phyloP scores from a whole-genome alignment of 257 asterid genomes.

The Capsicum pubescens region DNA sequence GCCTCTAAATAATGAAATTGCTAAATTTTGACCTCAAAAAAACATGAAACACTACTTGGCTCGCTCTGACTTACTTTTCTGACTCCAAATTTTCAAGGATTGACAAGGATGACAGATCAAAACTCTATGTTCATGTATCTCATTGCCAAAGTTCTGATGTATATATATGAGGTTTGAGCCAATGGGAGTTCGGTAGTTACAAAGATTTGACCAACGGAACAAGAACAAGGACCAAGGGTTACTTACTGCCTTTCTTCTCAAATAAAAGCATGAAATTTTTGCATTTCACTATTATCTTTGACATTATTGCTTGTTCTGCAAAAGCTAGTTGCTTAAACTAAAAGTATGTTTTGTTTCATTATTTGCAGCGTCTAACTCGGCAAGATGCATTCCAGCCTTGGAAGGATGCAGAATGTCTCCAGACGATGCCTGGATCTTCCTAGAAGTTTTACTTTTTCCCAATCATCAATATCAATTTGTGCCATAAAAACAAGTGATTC shows the following conservation, averaged over 20 bases:
- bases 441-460: slow-evolving; percentile 29
- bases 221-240: slow-evolving; percentile 4
- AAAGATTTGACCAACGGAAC: neutral
- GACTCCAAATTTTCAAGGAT: slow-evolving; percentile 13
- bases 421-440: slow-evolving; percentile 17
- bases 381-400: slow-evolving; percentile 42
- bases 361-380: slow-evolving; percentile 32
- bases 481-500: slow-evolving; percentile 6
- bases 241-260: neutral
- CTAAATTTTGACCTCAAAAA: slow-evolving; percentile 14
- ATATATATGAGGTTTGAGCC: slow-evolving; percentile 11
- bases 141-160: slow-evolving; percentile 19
- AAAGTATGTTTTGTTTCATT: slow-evolving; percentile 19
- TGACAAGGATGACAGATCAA: slow-evolving; percentile 5
- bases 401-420: slow-evolving; percentile 35
- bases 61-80: neutral
- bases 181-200: neutral
- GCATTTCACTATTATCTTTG: slow-evolving; percentile 5
- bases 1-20: slow-evolving; percentile 14
- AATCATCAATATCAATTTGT: neutral
- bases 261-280: neutral
- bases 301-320: slow-evolving; percentile 2
- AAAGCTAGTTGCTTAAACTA: neutral
- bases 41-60: neutral
- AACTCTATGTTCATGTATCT: slow-evolving; percentile 13